These are phyloP conservation scores for Candida lessepsii DNA, from an alignment of 805 yeast species.

Conservation along the genomic window DNA sequence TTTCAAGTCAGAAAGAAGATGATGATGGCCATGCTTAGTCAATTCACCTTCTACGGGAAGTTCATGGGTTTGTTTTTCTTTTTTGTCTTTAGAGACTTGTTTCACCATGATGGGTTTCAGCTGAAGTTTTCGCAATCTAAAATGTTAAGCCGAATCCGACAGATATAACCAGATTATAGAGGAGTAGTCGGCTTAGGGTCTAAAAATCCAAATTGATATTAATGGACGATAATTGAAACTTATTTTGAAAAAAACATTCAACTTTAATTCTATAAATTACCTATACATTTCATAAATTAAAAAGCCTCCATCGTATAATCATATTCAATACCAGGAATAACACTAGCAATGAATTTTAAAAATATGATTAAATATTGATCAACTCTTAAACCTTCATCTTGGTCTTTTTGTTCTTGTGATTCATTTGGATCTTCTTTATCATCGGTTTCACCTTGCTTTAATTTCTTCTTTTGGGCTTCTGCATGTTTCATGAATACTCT, in stretches of 20 bases:
- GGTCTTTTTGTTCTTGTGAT: constrained; percentile 27
- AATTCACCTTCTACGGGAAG: constrained; percentile 10
- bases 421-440: neutral
- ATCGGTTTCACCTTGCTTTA: neutral
- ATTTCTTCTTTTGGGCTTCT: constrained; percentile 34
- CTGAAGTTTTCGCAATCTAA: constrained; percentile 3
- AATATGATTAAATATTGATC: constrained; percentile 90
- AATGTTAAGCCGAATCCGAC: neutral
- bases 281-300: constrained; percentile 22
- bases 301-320: constrained; percentile 98
- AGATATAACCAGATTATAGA: too few relatives aligned
- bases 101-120: constrained; percentile 14
- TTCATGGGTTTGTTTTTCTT: constrained; percentile 5
- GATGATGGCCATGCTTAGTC: constrained; percentile 39
- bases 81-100: constrained; percentile 10
- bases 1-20: constrained; percentile 31
- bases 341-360: constrained; percentile 92
- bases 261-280: constrained; percentile 4
- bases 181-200: too few relatives aligned
- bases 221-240: neutral
- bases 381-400: constrained; percentile 54
- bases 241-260: too few relatives aligned
- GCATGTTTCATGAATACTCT: constrained; percentile 76
- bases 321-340: constrained; percentile 95
- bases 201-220: neutral